phyloP scores from a whole-genome alignment of 176 grass and related monocot genomes.

The Eleusine indica region DNA sequence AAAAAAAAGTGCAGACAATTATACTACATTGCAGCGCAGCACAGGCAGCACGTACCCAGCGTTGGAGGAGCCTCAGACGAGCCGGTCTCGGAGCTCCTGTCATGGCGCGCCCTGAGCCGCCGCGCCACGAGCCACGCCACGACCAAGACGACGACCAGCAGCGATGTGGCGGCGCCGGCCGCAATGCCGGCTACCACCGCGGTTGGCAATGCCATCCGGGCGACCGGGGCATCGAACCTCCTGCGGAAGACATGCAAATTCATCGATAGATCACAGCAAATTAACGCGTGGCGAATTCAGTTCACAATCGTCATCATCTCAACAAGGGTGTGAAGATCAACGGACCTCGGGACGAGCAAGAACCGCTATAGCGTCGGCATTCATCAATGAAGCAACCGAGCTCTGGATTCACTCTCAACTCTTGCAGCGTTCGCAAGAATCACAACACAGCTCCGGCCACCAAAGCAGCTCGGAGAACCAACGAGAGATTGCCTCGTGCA shows the following conservation, averaged over 20 bases:
- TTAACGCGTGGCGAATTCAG: neutral
- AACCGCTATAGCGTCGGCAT: constrained; percentile 46
- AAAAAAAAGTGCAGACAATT: neutral
- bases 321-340: neutral
- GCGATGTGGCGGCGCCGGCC: constrained; percentile 44
- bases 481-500: neutral
- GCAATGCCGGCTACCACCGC: constrained; percentile 68
- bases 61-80: constrained; percentile 77
- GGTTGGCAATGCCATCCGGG: constrained; percentile 66
- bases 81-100: constrained; percentile 76
- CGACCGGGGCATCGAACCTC: constrained; percentile 77
- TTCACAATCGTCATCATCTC: neutral
- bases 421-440: neutral
- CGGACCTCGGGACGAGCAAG: constrained; percentile 46
- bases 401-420: constrained; percentile 15
- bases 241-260: constrained; percentile 20
- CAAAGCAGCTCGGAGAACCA: neutral
- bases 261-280: neutral
- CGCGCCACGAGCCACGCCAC: constrained; percentile 46
- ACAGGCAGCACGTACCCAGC: constrained; percentile 47
- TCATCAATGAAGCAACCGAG: constrained; percentile 52
- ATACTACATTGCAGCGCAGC: no score
- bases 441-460: neutral
- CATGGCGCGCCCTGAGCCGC: constrained; percentile 34
- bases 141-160: constrained; percentile 38